These are phyloP conservation scores for Ophiostoma quercus DNA, from an alignment of 2,329 filamentous ascomycete species.

Conservation along the genomic window DNA sequence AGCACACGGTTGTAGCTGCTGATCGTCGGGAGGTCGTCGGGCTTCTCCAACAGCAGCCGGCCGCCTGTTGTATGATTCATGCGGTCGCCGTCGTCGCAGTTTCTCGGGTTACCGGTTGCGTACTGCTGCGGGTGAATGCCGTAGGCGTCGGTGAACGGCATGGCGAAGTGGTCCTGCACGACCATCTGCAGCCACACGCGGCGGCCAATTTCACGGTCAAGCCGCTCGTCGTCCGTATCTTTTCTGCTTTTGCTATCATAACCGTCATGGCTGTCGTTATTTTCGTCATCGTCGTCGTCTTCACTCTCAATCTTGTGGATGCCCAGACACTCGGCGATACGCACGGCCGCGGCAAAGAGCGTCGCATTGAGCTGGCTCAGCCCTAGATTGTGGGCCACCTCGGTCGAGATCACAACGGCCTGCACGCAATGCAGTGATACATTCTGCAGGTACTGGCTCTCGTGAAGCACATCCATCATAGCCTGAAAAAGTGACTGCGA, in stretches of 20 bases:
- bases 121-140: conserved; percentile 35
- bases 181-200: conserved; percentile 38
- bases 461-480: conserved; percentile 35
- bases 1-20: conserved; percentile 32
- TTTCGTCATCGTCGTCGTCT: neutral
- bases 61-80: conserved; percentile 28
- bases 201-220: conserved; percentile 35
- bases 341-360: conserved; percentile 35
- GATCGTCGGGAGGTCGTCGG: conserved; percentile 25
- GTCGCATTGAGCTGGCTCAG: conserved; percentile 34
- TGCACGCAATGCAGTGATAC: conserved; percentile 34
- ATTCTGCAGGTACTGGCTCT: conserved; percentile 33
- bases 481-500: conserved; percentile 30
- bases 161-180: conserved; percentile 36
- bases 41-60: conserved; percentile 21
- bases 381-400: conserved; percentile 37
- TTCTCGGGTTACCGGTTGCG: conserved; percentile 33
- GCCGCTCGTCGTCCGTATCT: conserved; percentile 14
- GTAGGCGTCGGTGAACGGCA: conserved; percentile 38
- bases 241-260: conserved; percentile 23
- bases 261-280: neutral
- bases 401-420: conserved; percentile 37
- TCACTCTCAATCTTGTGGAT: conserved; percentile 27
- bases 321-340: conserved; percentile 33
- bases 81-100: conserved; percentile 35